Conservation (phyloP, 306 rosid species). For the barrel medic (Medicago truncatula) region DNA sequence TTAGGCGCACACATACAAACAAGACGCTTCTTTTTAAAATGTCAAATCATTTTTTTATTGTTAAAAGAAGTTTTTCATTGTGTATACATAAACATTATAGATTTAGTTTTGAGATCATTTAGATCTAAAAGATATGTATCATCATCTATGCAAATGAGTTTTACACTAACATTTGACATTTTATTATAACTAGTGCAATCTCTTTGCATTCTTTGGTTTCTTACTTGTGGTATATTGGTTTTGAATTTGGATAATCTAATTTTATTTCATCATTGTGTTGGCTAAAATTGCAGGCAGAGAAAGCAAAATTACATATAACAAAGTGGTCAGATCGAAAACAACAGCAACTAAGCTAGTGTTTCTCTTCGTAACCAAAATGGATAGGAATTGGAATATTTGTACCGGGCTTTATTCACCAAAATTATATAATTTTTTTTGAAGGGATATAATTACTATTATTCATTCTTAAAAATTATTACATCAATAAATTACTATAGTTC, state of each 20-base stretch:
- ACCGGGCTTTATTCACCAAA: not conserved
- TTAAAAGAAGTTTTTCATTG: too few relatives aligned
- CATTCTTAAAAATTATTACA: not conserved
- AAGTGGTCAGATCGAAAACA: slow-evolving; percentile 54
- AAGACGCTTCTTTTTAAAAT: too few relatives aligned
- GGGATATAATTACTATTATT: not conserved
- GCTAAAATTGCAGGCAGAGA: slow-evolving; percentile 60
- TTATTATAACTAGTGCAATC: too few relatives aligned
- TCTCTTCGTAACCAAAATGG: not conserved
- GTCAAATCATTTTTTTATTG: too few relatives aligned
- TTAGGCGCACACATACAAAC: too few relatives aligned
- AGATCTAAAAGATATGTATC: not conserved
- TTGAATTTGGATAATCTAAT: not conserved
- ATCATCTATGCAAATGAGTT: not conserved
- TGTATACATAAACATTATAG: too few relatives aligned
- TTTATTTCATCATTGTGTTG: slow-evolving; percentile 2
- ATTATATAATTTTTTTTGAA: not conserved
- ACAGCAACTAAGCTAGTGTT: slow-evolving; percentile 24
- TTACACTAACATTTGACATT: not conserved
- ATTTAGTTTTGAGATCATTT: too few relatives aligned
- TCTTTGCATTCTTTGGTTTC: too few relatives aligned
- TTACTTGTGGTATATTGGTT: not conserved
- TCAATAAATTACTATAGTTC: not conserved
- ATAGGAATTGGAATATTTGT: not conserved
- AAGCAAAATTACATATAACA: slow-evolving; percentile 48